Evolutionary conservation across 352 stramenopile genomes (phyloP).

Genomic region (Phytopythium helicoides): DNA sequence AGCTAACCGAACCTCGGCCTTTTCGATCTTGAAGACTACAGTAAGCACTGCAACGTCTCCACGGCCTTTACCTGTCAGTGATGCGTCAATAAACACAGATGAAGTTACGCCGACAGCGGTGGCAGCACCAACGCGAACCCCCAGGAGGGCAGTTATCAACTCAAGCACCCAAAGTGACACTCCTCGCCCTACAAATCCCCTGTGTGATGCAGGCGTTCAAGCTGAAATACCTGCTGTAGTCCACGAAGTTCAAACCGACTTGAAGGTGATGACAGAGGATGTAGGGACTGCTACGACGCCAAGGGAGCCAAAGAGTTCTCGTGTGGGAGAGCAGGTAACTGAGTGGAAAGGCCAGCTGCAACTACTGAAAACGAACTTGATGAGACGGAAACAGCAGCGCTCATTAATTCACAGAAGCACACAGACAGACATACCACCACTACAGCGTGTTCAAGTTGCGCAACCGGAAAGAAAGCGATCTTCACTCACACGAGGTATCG

Average conservation of each 20-base stretch:
- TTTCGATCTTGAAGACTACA: conserved; percentile 1
- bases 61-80: neutral
- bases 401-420: conserved; percentile 2
- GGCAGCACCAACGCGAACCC: neutral
- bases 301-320: neutral
- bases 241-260: neutral
- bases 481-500: too few relatives aligned
- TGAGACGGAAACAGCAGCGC: neutral
- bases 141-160: neutral
- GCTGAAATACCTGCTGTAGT: neutral
- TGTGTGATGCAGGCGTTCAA: neutral
- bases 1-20: conserved; percentile 1
- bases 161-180: conserved; percentile 1
- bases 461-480: too few relatives aligned
- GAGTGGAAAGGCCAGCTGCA: conserved; percentile 5
- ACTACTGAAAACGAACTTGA: conserved; percentile 4
- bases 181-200: neutral
- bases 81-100: conserved; percentile 1
- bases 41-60: neutral
- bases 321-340: neutral
- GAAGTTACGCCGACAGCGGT: neutral
- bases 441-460: neutral
- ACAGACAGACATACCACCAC: neutral
- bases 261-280: neutral
- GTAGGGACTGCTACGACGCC: neutral